Base-by-base conservation (phyloP, 2,329 filamentous ascomycete species). In the Kalmusia sp. region DNA sequence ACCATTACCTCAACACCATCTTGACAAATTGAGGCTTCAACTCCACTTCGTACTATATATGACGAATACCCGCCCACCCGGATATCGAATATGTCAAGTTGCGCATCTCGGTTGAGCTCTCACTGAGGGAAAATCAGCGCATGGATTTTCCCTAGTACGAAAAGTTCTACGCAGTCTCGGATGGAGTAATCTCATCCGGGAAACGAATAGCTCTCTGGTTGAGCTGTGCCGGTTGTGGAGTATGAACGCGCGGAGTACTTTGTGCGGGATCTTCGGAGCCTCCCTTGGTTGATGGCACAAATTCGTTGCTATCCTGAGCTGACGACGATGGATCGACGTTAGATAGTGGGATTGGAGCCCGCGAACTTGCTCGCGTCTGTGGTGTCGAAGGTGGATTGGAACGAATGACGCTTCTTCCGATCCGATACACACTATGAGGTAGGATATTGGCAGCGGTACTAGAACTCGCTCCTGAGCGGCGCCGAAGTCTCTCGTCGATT, bases 381-480 rank as follows among this genome's bases (percentile, higher is more conserved):
- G 17, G 37, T 22, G 40, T 21, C 3, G 54, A 53, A 28, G 43
- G n/a, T 5, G 40, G 30, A 21, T 58, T 64, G 11, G 58, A 67
- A 1, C 58, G 57, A n/a, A 74, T 71, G 28, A 73, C 59, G 2
- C 65, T 65, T 9, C 71, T 64, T 14, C 73, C 73, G 43, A 76
- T 75, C 17, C 68, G 66, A 31, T 67, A 66, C 12, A 74, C 64
- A 4, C 66, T 61, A 12, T 60, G 62, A 0, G 69, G 70, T 6
- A 72, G 52, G 6, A 59, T 54, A 39, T 64, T 64, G 15, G 59
- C 59, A 1, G 55, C 57, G 7, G 49, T 60, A 12, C 61, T 62
- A 3, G 63, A 61, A 14, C 25, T 25, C 34, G 57, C 59, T 5
- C 63, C 68, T 14, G 62, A 57, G 6, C 65, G 63, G 49, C 62